Conservation (phyloP, 129 eudicot species). For the Pulicaria dysenterica region DNA sequence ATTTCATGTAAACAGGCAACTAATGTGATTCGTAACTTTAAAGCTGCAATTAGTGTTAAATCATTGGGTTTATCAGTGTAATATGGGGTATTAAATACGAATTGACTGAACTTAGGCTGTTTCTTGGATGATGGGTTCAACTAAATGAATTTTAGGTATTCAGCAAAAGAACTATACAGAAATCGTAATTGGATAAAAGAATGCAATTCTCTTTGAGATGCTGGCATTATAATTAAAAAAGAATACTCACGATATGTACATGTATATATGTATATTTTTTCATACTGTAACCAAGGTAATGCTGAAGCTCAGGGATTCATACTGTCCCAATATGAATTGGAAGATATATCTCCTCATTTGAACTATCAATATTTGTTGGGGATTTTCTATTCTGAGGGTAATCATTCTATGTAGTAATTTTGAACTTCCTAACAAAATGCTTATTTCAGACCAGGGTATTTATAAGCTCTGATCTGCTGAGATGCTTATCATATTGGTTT, state of each 20-base stretch:
- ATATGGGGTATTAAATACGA: neutral
- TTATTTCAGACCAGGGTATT: too few relatives aligned
- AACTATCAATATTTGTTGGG: too few relatives aligned
- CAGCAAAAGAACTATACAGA: neutral
- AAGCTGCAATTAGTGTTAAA: conserved; percentile 15
- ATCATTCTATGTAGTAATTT: too few relatives aligned
- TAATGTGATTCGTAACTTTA: neutral
- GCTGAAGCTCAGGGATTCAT: neutral
- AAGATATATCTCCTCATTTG: neutral
- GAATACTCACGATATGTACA: neutral
- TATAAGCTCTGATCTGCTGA: conserved; percentile 3
- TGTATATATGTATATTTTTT: neutral
- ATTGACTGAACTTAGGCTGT: neutral
- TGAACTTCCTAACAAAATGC: too few relatives aligned
- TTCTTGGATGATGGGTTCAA: conserved; percentile 10
- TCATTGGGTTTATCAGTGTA: conserved; percentile 13
- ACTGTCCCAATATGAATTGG: neutral
- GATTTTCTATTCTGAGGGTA: too few relatives aligned
- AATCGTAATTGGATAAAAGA: conserved; percentile 5
- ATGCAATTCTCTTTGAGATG: neutral
- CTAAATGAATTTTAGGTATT: neutral
- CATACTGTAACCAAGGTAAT: neutral
- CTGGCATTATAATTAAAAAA: neutral
- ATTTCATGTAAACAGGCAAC: neutral
- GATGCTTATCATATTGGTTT: conserved; percentile 16